Percentiles rank a stretch among this genome's conserved stretches.
Conservation (phyloP, 2,329 filamentous ascomycete genomes). For the Myriangium duriaei region DNA sequence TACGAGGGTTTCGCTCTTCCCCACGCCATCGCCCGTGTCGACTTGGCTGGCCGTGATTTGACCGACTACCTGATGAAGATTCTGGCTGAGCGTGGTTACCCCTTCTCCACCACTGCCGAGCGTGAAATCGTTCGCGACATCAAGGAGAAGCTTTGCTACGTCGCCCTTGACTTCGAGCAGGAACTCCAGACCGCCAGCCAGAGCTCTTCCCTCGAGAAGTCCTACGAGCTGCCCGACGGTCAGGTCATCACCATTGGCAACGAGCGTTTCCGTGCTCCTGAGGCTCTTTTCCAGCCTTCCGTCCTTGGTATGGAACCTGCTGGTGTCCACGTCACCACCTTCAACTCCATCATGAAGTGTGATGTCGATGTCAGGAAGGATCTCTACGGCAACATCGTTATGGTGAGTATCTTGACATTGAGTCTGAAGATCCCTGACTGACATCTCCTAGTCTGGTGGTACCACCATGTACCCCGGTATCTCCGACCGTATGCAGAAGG, state of each 20-base stretch:
- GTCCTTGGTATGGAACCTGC: slow-evolving; percentile 96
- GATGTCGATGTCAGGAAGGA: slow-evolving; percentile 99
- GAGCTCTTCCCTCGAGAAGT: slow-evolving; percentile 98
- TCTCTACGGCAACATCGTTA: slow-evolving; percentile 99
- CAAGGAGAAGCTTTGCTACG: slow-evolving; percentile 99
- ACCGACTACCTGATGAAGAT: slow-evolving; percentile 99
- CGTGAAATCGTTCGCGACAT: slow-evolving; percentile 99
- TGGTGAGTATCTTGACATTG: slow-evolving; percentile 51
- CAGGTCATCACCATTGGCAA: slow-evolving; percentile 99
- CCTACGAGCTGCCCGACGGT: slow-evolving; percentile 98
- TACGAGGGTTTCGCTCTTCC: slow-evolving; percentile 99
- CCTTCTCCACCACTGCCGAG: slow-evolving; percentile 99
- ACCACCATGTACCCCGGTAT: slow-evolving; percentile 99
- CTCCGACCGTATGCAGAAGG: slow-evolving; percentile 99
- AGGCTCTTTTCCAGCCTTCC: slow-evolving; percentile 98
- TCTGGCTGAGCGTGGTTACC: slow-evolving; percentile 96
- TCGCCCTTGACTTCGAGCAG: slow-evolving; percentile 99
- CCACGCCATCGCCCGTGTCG: slow-evolving; percentile 99
- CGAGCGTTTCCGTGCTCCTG: slow-evolving; percentile 98
- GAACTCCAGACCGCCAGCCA: slow-evolving; percentile 99
- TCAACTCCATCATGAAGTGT: slow-evolving; percentile 99
- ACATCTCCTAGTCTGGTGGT: slow-evolving; percentile 71
- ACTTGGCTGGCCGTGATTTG: slow-evolving; percentile 99
- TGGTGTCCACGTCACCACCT: slow-evolving; percentile 98
- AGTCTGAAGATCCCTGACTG: slow-evolving; percentile 1